Evolutionary conservation across 768 basidiomycete species (phyloP).

Genomic region (Calocybe cyanea): DNA sequence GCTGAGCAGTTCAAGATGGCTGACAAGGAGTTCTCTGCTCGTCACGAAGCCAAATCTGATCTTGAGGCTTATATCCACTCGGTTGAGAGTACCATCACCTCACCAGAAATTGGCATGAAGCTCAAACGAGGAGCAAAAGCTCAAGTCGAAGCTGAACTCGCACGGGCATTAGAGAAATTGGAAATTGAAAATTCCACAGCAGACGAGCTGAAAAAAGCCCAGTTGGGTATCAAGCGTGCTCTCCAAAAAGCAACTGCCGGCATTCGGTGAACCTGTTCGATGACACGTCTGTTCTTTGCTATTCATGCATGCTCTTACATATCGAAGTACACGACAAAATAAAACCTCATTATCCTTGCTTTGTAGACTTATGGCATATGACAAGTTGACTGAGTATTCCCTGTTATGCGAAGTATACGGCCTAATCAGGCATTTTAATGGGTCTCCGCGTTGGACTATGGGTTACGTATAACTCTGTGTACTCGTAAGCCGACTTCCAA

Average conservation of each 20-base stretch:
- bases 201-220: slow-evolving; percentile 95
- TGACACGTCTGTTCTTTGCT: slow-evolving; percentile 17
- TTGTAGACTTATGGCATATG: not conserved
- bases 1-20: slow-evolving; percentile 96
- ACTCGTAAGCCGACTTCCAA: slow-evolving; percentile 83
- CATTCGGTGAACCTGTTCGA: slow-evolving; percentile 55
- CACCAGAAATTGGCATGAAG: slow-evolving; percentile 96
- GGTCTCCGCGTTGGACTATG: no score
- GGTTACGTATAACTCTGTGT: slow-evolving; percentile 67
- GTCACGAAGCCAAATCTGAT: slow-evolving; percentile 97
- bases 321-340: slow-evolving; percentile 12
- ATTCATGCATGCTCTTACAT: slow-evolving; percentile 18
- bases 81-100: slow-evolving; percentile 94
- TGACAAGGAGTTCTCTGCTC: slow-evolving; percentile 97
- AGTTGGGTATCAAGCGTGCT: slow-evolving; percentile 92
- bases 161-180: slow-evolving; percentile 96
- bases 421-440: no score
- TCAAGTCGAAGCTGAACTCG: slow-evolving; percentile 96
- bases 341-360: slow-evolving; percentile 10
- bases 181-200: slow-evolving; percentile 94
- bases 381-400: not conserved
- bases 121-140: slow-evolving; percentile 95
- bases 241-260: slow-evolving; percentile 97
- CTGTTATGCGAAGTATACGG: no score
- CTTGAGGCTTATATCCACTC: slow-evolving; percentile 97